phyloP scores from a whole-genome alignment of 2,329 filamentous ascomycete genomes.

The Phaeoacremonium minimum region DNA sequence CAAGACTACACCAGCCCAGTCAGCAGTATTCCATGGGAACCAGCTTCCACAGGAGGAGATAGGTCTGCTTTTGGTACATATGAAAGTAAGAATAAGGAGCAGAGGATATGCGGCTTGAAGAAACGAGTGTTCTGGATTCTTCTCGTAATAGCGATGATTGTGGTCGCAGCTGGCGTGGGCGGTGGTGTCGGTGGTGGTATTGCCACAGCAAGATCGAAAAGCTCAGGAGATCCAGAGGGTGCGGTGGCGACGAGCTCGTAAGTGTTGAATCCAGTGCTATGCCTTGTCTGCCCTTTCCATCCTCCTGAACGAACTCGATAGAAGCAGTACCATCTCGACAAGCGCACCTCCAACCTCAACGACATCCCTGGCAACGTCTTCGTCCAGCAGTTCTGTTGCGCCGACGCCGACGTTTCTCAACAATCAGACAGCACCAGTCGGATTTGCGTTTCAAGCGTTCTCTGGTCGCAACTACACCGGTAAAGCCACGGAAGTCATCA shows the following conservation, averaged over 20 bases:
- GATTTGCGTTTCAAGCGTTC: slow-evolving; percentile 26
- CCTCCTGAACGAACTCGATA: too few relatives aligned
- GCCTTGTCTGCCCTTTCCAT: too few relatives aligned
- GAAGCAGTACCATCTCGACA: too few relatives aligned
- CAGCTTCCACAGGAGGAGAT: too few relatives aligned
- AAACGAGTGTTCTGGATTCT: slow-evolving; percentile 15
- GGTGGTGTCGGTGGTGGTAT: slow-evolving; percentile 16
- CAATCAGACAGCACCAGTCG: slow-evolving; percentile 13
- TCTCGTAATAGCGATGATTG: slow-evolving; percentile 7
- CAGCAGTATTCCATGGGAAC: too few relatives aligned
- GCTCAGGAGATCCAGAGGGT: too few relatives aligned
- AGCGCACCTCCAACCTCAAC: too few relatives aligned
- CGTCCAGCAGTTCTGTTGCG: slow-evolving; percentile 2
- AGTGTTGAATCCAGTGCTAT: too few relatives aligned
- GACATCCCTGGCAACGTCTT: neutral
- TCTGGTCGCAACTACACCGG: slow-evolving; percentile 17
- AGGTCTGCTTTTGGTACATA: too few relatives aligned
- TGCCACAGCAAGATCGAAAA: slow-evolving; percentile 8
- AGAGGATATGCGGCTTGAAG: slow-evolving; percentile 14
- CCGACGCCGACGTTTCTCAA: slow-evolving; percentile 11
- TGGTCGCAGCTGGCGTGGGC: slow-evolving; percentile 15
- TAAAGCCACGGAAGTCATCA: slow-evolving; percentile 14
- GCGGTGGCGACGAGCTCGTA: too few relatives aligned
- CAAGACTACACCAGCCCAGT: too few relatives aligned
- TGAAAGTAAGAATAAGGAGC: slow-evolving; percentile 5